A percentile compares a stretch with the other conserved stretches of the same genome.
Conservation (phyloP, 768 basidiomycete genomes). For the Psilocybe azurescens region DNA sequence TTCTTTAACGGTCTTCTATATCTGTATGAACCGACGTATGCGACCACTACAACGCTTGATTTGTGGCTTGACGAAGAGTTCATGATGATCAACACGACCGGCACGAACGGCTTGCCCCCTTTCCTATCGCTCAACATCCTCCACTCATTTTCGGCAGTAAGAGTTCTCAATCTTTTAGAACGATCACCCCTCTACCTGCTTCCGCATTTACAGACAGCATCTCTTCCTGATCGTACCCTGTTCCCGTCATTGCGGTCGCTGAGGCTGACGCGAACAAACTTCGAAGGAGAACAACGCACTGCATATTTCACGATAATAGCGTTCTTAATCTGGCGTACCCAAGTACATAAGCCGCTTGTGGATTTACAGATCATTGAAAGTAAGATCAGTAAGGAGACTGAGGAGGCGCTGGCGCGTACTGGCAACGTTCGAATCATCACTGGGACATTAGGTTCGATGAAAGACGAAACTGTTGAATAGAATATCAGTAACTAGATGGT, state of each 20-base stretch:
- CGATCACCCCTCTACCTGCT: conserved; percentile 23
- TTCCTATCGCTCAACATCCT: conserved; percentile 16
- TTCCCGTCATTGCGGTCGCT: conserved; percentile 20
- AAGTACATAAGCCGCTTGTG: conserved; percentile 8
- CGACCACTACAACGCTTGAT: conserved; percentile 21
- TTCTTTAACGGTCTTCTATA: conserved; percentile 25
- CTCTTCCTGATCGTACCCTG: conserved; percentile 1
- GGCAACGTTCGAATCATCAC: conserved; percentile 18
- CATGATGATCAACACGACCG: not conserved
- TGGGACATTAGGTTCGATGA: not conserved
- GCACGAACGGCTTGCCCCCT: not conserved
- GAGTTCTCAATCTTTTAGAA: conserved; percentile 23
- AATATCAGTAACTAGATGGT: not conserved
- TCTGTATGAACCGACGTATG: conserved; percentile 23
- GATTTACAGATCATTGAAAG: conserved; percentile 20
- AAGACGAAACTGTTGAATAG: not conserved
- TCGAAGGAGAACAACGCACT: conserved; percentile 14
- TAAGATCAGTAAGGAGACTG: conserved; percentile 10
- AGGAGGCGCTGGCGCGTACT: conserved; percentile 4
- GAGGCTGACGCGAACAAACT: conserved; percentile 22
- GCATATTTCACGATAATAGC: conserved; percentile 13
- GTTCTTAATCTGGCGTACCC: conserved; percentile 19
- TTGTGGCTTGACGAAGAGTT: conserved; percentile 29
- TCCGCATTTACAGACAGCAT: conserved; percentile 20
- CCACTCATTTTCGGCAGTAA: conserved; percentile 23